Conservation (phyloP, 1,284 basidiomycete genomes). For the Veloporphyrellus conicus region DNA sequence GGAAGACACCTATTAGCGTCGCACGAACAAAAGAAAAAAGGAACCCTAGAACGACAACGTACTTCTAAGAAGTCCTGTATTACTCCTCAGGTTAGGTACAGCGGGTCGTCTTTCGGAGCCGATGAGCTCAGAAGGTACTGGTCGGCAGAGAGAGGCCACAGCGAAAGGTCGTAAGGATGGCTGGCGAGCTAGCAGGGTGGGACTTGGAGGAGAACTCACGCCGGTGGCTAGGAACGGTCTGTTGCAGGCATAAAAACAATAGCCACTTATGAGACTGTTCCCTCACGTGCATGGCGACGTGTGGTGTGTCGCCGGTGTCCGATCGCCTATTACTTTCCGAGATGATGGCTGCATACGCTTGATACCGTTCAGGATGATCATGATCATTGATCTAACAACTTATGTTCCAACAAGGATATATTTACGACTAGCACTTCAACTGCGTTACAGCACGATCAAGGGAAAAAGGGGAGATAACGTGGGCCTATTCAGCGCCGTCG, state of each 20-base stretch:
- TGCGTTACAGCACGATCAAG: too few relatives aligned
- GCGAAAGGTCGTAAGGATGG: neutral
- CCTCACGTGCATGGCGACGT: slow-evolving; percentile 15
- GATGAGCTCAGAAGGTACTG: too few relatives aligned
- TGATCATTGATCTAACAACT: neutral
- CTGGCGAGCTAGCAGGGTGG: neutral
- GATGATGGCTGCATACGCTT: too few relatives aligned
- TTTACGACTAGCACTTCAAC: too few relatives aligned
- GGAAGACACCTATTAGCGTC: slow-evolving; percentile 1
- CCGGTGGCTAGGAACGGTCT: neutral
- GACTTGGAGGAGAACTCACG: neutral
- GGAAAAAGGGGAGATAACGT: too few relatives aligned
- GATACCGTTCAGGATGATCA: too few relatives aligned
- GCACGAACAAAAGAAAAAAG: neutral
- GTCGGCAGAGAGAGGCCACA: neutral
- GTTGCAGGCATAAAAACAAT: slow-evolving; percentile 9
- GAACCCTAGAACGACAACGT: too few relatives aligned
- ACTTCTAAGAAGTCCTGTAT: too few relatives aligned
- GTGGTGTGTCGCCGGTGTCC: neutral
- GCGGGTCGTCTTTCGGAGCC: too few relatives aligned
- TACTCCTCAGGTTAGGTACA: too few relatives aligned
- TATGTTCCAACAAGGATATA: neutral
- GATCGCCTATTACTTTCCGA: too few relatives aligned
- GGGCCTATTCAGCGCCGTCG: too few relatives aligned
- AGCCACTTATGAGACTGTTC: neutral